Percentiles rank a stretch among this genome's conserved stretches.
These are phyloP conservation scores for Vitis labrusca DNA, from an alignment of 164 flowering plant genomes.

Conservation along the genomic window DNA sequence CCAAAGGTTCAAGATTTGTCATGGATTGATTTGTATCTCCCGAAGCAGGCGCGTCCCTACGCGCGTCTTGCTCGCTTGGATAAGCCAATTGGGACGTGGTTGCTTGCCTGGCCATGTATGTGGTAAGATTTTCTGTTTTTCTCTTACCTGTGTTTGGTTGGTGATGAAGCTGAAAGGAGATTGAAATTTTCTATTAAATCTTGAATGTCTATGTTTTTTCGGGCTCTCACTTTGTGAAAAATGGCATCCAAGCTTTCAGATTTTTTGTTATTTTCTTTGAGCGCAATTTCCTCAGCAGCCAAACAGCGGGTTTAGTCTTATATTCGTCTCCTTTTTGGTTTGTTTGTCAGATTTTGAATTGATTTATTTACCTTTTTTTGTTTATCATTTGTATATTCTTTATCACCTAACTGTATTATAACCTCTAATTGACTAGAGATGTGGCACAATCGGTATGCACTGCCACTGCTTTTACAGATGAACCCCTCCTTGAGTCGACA, in stretches of 20 bases:
- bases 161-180: neutral
- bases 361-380: too few relatives aligned
- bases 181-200: neutral
- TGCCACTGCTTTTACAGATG: too few relatives aligned
- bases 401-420: too few relatives aligned
- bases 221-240: neutral
- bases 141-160: neutral
- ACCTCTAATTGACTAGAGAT: too few relatives aligned
- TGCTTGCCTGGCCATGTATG: conserved; percentile 97
- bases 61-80: conserved; percentile 94
- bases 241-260: neutral
- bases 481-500: too few relatives aligned
- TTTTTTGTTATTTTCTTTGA: neutral
- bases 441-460: too few relatives aligned
- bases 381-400: too few relatives aligned
- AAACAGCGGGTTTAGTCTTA: too few relatives aligned
- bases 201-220: neutral
- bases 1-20: conserved; percentile 20
- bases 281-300: too few relatives aligned
- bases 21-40: conserved; percentile 84
- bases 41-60: conserved; percentile 49
- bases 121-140: conserved; percentile 50
- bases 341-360: too few relatives aligned
- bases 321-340: too few relatives aligned
- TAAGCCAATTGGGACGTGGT: conserved; percentile 96